phyloP scores from a whole-genome alignment of 176 grass and related monocot species.

The Avena insularis region DNA sequence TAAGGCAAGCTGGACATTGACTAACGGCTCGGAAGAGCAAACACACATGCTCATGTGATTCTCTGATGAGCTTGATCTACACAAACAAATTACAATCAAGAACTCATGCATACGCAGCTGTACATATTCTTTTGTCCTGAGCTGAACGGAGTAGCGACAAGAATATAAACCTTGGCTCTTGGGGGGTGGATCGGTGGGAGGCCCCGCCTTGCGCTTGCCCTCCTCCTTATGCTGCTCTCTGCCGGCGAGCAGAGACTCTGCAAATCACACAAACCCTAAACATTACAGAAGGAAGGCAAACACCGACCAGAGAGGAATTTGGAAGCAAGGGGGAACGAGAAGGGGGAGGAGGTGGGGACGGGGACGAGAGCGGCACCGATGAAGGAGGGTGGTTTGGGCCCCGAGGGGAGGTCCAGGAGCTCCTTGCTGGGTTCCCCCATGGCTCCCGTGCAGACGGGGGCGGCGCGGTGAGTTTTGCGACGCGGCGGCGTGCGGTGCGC shows the following conservation, averaged over 20 bases:
- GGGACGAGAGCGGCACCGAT: conserved; percentile 36
- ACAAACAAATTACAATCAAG: not conserved
- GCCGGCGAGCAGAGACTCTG: conserved; percentile 57
- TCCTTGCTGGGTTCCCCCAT: conserved; percentile 69
- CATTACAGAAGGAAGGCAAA: not conserved
- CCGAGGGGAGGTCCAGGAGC: conserved; percentile 57
- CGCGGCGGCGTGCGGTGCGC: not conserved
- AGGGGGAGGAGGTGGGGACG: not conserved
- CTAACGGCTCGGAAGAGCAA: not conserved
- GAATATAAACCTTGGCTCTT: conserved; percentile 65
- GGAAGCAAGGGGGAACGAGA: not conserved
- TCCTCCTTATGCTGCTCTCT: conserved; percentile 34
- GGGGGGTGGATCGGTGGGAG: conserved; percentile 44
- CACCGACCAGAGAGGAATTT: not conserved
- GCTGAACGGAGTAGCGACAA: not conserved
- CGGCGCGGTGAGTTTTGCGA: not conserved
- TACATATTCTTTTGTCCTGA: not conserved
- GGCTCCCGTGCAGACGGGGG: not conserved
- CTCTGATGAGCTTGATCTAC: not conserved
- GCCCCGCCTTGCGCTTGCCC: conserved; percentile 30
- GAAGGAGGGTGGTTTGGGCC: conserved; percentile 48
- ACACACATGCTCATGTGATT: conserved; percentile 29
- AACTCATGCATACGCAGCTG: not conserved
- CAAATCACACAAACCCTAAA: not conserved
- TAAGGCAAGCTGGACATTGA: not conserved